Evolutionary conservation across 2,329 filamentous ascomycete genomes (phyloP), one percentile per base, ranked within the genome.

Genomic region (Beauveria medogensis): DNA sequence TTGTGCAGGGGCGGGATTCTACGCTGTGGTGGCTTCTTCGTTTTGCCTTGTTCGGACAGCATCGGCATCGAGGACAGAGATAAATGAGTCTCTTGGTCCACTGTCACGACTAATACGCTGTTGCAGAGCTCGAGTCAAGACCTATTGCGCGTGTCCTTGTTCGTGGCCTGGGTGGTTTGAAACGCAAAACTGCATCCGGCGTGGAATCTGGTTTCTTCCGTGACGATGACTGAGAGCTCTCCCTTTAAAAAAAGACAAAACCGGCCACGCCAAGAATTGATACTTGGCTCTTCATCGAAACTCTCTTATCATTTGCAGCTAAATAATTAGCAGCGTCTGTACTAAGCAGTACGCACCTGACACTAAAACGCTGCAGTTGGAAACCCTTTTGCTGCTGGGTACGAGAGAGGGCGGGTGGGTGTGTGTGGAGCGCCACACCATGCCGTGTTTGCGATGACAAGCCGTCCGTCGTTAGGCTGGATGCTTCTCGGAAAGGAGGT

Each of bases 1-100:
- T 6, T 37, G 14, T 37, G 34, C 30, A 14, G 18, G 12, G 34
- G 28, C 52, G 52, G 40, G n/a, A 59, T 53, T 46, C 40, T 18
- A 59, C 48, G 40, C 28, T 50, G 30, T 44, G 48, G 18, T n/a
- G 40, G 14, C 56, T 48, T 52, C 37, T 59, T 10, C 48, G 56
- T 53, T 59, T 46, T 53, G 26, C 48, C 47, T 12, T 46, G 56
- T 53, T 59, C 44, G 56, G 56, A 37, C 18, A 48, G 26, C 34
- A 37, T 37, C 12, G 14, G 30, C 28, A 37, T 16, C 34, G 34
- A 12, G 14, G 43, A 41, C n/a, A 9, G 41, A 37, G 41, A 24
- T 14, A 5, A 18, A 44, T 8, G 5, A 18, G 20, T 34, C 40
- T 43, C n/a, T 43, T 20, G 20, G 52, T 7, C 28, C 37, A 51